Percentiles rank a stretch among this genome's conserved stretches.
phyloP scores from a whole-genome alignment of 371 early-diverging fungal genomes.

The Syncephalastrum contaminatum region DNA sequence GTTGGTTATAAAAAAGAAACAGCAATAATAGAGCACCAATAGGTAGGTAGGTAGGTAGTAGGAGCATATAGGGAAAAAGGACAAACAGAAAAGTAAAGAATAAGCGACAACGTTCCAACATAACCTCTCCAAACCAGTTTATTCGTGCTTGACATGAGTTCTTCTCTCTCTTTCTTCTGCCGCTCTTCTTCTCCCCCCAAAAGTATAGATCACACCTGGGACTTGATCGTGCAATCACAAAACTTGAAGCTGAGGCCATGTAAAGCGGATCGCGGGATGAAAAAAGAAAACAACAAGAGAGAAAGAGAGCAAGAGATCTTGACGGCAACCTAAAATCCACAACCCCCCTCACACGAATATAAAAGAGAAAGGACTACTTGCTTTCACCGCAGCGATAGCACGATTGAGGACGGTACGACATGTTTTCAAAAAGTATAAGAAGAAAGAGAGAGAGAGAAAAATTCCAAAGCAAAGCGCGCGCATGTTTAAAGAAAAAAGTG shows the following conservation, averaged over 20 bases:
- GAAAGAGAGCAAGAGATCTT: constrained; percentile 8
- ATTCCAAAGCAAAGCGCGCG: constrained; percentile 7
- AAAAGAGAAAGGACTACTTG: constrained; percentile 33
- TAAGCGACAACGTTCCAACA: background rate
- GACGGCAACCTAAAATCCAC: constrained; percentile 4
- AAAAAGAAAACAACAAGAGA: constrained; percentile 4
- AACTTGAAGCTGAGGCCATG: no score
- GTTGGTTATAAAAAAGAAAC: constrained; percentile 14
- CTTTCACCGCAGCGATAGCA: constrained; percentile 56
- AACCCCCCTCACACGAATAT: constrained; percentile 8
- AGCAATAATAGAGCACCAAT: constrained; percentile 13
- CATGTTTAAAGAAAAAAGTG: no score
- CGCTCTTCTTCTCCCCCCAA: no score
- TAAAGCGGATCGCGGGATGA: background rate
- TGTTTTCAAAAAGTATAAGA: constrained; percentile 12
- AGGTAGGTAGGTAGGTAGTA: no score
- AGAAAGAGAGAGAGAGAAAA: constrained; percentile 11
- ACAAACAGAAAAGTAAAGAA: constrained; percentile 7
- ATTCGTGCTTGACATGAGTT: background rate
- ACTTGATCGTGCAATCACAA: no score
- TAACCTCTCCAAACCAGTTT: constrained; percentile 8
- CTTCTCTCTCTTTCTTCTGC: no score
- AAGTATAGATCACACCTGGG: no score
- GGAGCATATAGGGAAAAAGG: constrained; percentile 3
- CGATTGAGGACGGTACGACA: constrained; percentile 42